phyloP scores from a whole-genome alignment of 768 basidiomycete genomes.

The Chlorophyllum brunneum region DNA sequence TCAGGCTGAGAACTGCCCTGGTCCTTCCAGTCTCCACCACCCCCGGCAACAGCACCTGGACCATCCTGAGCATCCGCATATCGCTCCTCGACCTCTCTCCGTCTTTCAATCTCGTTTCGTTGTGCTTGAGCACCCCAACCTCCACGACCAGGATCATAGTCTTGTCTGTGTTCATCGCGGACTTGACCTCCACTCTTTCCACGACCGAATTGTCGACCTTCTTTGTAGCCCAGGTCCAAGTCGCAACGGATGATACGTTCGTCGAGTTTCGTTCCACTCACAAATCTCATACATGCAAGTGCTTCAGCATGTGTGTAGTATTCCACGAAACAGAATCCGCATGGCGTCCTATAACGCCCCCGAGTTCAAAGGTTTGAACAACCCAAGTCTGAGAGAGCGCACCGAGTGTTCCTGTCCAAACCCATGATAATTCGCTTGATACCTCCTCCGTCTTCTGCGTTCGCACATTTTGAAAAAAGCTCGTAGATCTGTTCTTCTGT shows the following conservation, averaged over 20 bases:
- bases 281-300: conserved; percentile 86
- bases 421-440: conserved; percentile 96
- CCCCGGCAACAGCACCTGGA: conserved; percentile 76
- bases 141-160: conserved; percentile 95
- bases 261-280: conserved; percentile 98
- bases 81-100: conserved; percentile 81
- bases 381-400: conserved; percentile 13
- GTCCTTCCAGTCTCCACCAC: conserved; percentile 85
- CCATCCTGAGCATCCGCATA: conserved; percentile 80
- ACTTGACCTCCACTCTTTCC: conserved; percentile 98
- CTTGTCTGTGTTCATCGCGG: conserved; percentile 93
- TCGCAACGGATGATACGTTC: conserved; percentile 98
- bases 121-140: conserved; percentile 92
- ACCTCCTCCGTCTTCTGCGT: conserved; percentile 81
- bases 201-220: conserved; percentile 94
- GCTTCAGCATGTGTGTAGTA: conserved; percentile 96
- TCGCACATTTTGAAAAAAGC: conserved; percentile 86
- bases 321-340: conserved; percentile 94
- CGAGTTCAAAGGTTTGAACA: conserved; percentile 11
- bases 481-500: conserved; percentile 97
- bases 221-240: conserved; percentile 93
- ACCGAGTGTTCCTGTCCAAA: conserved; percentile 86
- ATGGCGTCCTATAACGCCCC: conserved; percentile 63
- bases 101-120: conserved; percentile 64
- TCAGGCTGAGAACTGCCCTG: conserved; percentile 38